Evolutionary conservation across 257 asterid species (phyloP).

Genomic region (Thymus mandschuricus): DNA sequence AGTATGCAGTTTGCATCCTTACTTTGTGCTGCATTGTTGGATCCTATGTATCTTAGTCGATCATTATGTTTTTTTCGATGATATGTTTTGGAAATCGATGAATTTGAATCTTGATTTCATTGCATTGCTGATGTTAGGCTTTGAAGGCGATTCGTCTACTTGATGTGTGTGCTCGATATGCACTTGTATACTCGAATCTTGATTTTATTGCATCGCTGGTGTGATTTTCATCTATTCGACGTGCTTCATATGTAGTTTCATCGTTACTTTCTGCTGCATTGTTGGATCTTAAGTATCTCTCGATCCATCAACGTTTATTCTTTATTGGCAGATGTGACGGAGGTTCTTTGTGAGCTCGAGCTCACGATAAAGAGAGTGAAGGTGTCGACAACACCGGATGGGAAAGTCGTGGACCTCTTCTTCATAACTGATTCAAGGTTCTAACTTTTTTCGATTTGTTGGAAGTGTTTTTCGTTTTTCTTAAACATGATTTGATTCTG

Average conservation of each 20-base stretch:
- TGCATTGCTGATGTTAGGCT: background rate
- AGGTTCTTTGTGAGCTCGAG: constrained; percentile 80
- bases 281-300: constrained; percentile 10
- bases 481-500: no score
- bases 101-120: background rate
- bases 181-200: background rate
- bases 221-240: background rate
- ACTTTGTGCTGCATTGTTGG: constrained; percentile 19
- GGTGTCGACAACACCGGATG: constrained; percentile 93
- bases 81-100: constrained; percentile 14
- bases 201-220: background rate
- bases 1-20: background rate
- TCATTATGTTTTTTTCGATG: constrained; percentile 41
- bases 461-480: no score
- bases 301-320: no score
- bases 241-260: constrained; percentile 1
- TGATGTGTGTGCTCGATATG: background rate
- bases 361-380: constrained; percentile 81
- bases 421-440: constrained; percentile 86
- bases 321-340: constrained; percentile 57
- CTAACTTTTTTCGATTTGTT: background rate
- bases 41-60: constrained; percentile 5
- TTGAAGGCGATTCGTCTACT: background rate
- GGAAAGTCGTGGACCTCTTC: constrained; percentile 87
- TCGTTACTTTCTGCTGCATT: constrained; percentile 13